A percentile compares a stretch with the other conserved stretches of the same genome.
Conservation (phyloP, 2,329 filamentous ascomycete species). For the Neonectria punicea region DNA sequence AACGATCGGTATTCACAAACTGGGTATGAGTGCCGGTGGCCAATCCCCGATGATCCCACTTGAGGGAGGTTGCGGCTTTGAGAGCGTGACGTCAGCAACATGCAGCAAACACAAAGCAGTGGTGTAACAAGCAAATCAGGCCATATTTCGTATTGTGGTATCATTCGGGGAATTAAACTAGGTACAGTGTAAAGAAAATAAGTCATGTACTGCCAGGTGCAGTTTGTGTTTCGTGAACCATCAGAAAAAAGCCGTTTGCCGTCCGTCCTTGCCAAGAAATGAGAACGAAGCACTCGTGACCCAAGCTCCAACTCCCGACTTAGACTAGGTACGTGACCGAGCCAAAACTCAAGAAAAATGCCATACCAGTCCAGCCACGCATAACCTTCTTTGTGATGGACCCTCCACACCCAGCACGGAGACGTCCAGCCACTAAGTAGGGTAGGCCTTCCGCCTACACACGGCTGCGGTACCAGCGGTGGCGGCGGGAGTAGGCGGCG, state of each 20-base stretch:
- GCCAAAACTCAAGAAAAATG: conserved; percentile 3
- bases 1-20: background rate
- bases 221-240: background rate
- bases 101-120: background rate
- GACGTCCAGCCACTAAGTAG: too few species aligned
- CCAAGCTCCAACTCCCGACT: background rate
- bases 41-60: background rate
- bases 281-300: background rate
- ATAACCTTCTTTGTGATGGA: too few species aligned
- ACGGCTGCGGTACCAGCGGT: conserved; percentile 56
- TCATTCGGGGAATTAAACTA: background rate
- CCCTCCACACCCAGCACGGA: conserved; percentile 2
- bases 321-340: background rate
- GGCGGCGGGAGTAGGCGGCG: conserved; percentile 45
- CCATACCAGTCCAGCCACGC: background rate
- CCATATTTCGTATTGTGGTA: background rate
- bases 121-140: background rate
- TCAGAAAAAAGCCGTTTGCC: conserved; percentile 1
- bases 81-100: background rate
- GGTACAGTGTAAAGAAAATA: background rate
- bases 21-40: background rate
- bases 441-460: conserved; percentile 47
- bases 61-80: background rate
- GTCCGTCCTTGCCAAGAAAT: conserved; percentile 5
- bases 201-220: background rate